A percentile compares a stretch with the other conserved stretches of the same genome.
phyloP scores from a whole-genome alignment of 305 asterid genomes.

The Plantago coronopus region DNA sequence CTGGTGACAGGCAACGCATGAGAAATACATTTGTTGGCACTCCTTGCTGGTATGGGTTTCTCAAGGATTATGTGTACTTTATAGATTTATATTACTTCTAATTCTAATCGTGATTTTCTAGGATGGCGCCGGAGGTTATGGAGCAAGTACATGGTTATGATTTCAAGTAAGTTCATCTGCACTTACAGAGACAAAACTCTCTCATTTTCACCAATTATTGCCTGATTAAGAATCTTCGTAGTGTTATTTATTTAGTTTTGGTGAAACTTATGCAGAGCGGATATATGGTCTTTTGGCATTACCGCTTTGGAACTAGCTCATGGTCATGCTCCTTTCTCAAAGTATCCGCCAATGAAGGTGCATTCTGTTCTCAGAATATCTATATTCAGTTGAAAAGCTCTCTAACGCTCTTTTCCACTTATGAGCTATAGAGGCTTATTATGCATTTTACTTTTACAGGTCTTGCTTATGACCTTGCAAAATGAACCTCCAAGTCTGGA shows the following conservation, averaged over 20 bases:
- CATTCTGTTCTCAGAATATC: constrained; percentile 9
- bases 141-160: constrained; percentile 96
- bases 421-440: constrained; percentile 10
- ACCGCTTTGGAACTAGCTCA: constrained; percentile 99
- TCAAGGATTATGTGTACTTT: constrained; percentile 6
- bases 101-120: constrained; percentile 34
- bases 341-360: constrained; percentile 99
- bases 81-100: neutral
- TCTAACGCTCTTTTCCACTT: constrained; percentile 2
- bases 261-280: constrained; percentile 60
- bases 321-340: constrained; percentile 98
- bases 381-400: constrained; percentile 15
- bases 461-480: constrained; percentile 95
- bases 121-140: constrained; percentile 99
- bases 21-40: constrained; percentile 98
- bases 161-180: constrained; percentile 65
- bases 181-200: constrained; percentile 18
- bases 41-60: constrained; percentile 84
- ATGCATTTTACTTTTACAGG: constrained; percentile 42
- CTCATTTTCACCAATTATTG: constrained; percentile 14
- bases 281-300: constrained; percentile 99
- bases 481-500: constrained; percentile 99
- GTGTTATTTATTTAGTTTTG: constrained; percentile 13
- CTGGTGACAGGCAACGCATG: constrained; percentile 88
- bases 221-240: constrained; percentile 7